These are phyloP conservation scores for Diplodia intermedia DNA, from an alignment of 2,329 filamentous ascomycete species.

Conservation along the genomic window DNA sequence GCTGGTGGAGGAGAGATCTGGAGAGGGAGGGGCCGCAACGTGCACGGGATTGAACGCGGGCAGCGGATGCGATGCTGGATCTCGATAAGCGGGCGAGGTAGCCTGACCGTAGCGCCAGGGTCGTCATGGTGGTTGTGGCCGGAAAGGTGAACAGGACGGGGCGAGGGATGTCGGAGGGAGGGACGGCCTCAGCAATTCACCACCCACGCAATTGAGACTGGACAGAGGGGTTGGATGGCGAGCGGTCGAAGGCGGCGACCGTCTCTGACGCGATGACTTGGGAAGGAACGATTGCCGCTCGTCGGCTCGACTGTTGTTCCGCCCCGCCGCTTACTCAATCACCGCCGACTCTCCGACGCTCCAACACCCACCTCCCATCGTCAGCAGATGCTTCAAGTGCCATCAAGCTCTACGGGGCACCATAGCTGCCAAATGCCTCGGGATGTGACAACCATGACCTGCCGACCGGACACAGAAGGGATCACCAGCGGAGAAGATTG, in stretches of 20 bases:
- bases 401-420: too few species aligned
- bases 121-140: conserved; percentile 64
- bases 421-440: too few species aligned
- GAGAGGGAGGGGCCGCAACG: conserved; percentile 50
- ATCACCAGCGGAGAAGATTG: too few species aligned
- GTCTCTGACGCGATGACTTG: conserved; percentile 32
- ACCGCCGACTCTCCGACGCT: conserved; percentile 10
- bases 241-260: conserved; percentile 20
- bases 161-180: conserved; percentile 31
- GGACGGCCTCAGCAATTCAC: conserved; percentile 24
- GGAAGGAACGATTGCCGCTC: conserved; percentile 1
- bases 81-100: conserved; percentile 69
- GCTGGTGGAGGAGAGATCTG: conserved; percentile 53
- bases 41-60: conserved; percentile 42
- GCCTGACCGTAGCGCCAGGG: conserved; percentile 70
- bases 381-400: background rate
- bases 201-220: conserved; percentile 25
- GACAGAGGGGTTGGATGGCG: conserved; percentile 14
- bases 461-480: too few species aligned
- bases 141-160: conserved; percentile 26
- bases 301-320: conserved; percentile 10
- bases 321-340: conserved; percentile 15
- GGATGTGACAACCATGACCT: too few species aligned
- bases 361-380: background rate
- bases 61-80: conserved; percentile 58